Evolutionary conservation across 1,284 basidiomycete species (phyloP).

Genomic region (Veloboletus limbatus): DNA sequence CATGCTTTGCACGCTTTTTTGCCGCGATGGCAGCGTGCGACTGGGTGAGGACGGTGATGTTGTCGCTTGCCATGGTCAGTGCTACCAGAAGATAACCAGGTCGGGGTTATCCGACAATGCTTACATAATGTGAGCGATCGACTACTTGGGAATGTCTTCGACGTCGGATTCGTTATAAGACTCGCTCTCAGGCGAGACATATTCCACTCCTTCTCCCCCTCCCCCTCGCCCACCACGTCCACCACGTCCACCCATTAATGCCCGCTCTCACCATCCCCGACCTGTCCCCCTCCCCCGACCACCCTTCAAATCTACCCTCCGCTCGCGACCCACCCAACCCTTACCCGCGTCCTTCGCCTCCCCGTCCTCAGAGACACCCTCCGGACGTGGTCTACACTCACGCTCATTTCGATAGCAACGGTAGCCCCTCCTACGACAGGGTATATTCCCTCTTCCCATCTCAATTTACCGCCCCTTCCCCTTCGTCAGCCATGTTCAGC

Average conservation of each 20-base stretch:
- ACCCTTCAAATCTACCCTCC: slow-evolving; percentile 1
- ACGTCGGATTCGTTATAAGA: slow-evolving; percentile 34
- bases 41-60: slow-evolving; percentile 55
- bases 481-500: slow-evolving; percentile 24
- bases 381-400: slow-evolving; percentile 25
- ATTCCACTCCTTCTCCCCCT: slow-evolving; percentile 23
- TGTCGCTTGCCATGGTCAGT: slow-evolving; percentile 33
- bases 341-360: slow-evolving; percentile 20
- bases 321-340: slow-evolving; percentile 17
- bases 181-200: slow-evolving; percentile 39
- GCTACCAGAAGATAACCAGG: slow-evolving; percentile 9
- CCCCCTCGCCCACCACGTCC: slow-evolving; percentile 1
- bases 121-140: slow-evolving; percentile 34
- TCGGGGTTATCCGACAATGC: slow-evolving; percentile 19
- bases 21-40: slow-evolving; percentile 59
- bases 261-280: slow-evolving; percentile 28
- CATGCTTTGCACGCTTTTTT: slow-evolving; percentile 55
- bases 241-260: slow-evolving; percentile 13
- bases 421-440: slow-evolving; percentile 17
- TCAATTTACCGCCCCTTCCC: slow-evolving; percentile 7
- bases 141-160: slow-evolving; percentile 33
- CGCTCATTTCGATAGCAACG: slow-evolving; percentile 33
- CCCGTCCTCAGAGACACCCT: slow-evolving; percentile 15
- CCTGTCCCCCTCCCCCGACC: not conserved
- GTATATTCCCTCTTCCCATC: slow-evolving; percentile 15